Evolutionary conservation across 176 grass and related monocot genomes (phyloP).

Genomic region (Otatea glauca): DNA sequence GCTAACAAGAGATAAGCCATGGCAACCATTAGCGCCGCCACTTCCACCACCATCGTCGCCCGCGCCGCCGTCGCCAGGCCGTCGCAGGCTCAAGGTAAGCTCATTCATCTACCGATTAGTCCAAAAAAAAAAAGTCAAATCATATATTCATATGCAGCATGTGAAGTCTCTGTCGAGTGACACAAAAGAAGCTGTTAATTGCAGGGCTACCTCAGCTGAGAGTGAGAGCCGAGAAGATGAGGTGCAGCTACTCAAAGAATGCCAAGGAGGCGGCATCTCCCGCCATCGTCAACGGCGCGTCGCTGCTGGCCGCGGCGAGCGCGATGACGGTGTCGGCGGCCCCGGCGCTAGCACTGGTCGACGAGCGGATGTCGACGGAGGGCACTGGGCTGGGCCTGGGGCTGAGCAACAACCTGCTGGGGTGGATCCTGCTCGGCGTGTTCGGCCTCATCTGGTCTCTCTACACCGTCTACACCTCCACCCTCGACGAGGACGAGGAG

Average conservation of each 20-base stretch:
- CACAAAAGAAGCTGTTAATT: neutral
- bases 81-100: conserved; percentile 49
- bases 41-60: conserved; percentile 34
- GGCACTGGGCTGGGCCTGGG: conserved; percentile 89
- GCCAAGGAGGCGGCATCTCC: neutral
- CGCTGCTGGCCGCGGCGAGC: conserved; percentile 50
- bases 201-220: conserved; percentile 67
- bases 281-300: conserved; percentile 9
- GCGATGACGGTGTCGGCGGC: conserved; percentile 34
- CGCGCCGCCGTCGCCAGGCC: conserved; percentile 31
- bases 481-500: conserved; percentile 93
- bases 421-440: conserved; percentile 80
- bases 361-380: conserved; percentile 92
- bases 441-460: conserved; percentile 96
- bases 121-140: neutral
- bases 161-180: neutral
- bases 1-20: conserved; percentile 25
- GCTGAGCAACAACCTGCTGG: conserved; percentile 92
- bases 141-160: neutral
- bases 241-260: conserved; percentile 58
- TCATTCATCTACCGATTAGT: neutral
- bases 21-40: conserved; percentile 54
- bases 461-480: conserved; percentile 89
- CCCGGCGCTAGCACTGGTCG: conserved; percentile 85
- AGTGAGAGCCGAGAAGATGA: conserved; percentile 55